Conservation (phyloP, 768 basidiomycete genomes). For the Lactarius vividus region DNA sequence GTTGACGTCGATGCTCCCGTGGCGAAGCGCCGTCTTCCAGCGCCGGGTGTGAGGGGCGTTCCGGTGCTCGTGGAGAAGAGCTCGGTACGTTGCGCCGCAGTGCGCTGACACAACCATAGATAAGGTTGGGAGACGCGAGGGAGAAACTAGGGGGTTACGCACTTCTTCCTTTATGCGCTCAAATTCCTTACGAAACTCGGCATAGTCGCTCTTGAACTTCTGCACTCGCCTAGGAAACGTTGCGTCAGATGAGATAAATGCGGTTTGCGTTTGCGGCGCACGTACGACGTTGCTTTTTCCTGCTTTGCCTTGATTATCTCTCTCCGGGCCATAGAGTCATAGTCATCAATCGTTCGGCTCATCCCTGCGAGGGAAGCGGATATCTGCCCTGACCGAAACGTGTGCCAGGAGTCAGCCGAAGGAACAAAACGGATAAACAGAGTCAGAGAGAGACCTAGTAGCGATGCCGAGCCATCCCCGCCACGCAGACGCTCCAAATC, state of each 20-base stretch:
- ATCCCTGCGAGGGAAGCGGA: conserved; percentile 95
- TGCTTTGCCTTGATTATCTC: conserved; percentile 96
- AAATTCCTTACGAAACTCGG: conserved; percentile 78
- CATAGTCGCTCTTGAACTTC: conserved; percentile 86
- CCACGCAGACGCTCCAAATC: conserved; percentile 81
- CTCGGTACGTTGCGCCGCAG: conserved; percentile 58
- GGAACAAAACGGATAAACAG: conserved; percentile 25
- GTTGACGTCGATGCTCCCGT: conserved; percentile 28
- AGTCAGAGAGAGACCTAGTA: conserved; percentile 63
- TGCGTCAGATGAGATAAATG: conserved; percentile 6
- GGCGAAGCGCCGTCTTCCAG: conserved; percentile 59
- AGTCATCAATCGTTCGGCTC: conserved; percentile 93
- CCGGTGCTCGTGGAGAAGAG: conserved; percentile 48
- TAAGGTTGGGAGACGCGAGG: not conserved
- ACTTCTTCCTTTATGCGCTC: conserved; percentile 70
- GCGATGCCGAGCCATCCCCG: conserved; percentile 76
- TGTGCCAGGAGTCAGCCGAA: conserved; percentile 19
- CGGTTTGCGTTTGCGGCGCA: conserved; percentile 21
- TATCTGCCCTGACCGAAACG: conserved; percentile 75
- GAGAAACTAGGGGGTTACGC: not conserved
- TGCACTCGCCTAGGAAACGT: conserved; percentile 70
- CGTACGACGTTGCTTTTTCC: conserved; percentile 91
- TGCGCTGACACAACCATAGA: conserved; percentile 43
- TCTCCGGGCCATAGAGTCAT: conserved; percentile 92
- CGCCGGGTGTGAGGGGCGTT: conserved; percentile 35